Evolutionary conservation across 2,329 filamentous ascomycete genomes (phyloP), one percentile per base, ranked within the genome.

Genomic region (Pseudogymnoascus sp.): DNA sequence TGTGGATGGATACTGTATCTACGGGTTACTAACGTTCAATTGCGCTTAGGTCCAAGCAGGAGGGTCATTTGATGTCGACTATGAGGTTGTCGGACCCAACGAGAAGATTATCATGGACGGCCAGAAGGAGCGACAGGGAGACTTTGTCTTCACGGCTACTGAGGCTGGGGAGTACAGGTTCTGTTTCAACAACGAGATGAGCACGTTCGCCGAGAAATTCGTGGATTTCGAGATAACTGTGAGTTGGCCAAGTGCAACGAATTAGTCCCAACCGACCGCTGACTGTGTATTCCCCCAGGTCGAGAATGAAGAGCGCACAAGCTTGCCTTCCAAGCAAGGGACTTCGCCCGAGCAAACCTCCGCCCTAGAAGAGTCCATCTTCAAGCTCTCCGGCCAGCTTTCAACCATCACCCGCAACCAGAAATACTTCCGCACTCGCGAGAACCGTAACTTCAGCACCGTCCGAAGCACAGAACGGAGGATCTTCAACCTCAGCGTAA

Each of bases 101-200:
- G 86, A 89, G 72, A 93, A 89, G 76, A 77, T 91, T 66, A 88
- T 99, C 65, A 79, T 97, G 71, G 86, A 93, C 65, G 95, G 93
- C 66, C 82, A 87, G 70, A 97, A 96, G 79, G 95, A 91, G 79
- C 86, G 93, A 68, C 93, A 97, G 78, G 95, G 93, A 62, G 95
- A 99, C 77, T 97, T 96, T 73, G 95, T 99, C 67, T 99, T 99
- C 77, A 96, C 93, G 0, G 95, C 93, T 53, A 91, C 91, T 72
- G 86, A 91, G 61, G 73, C 83, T 6, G 95, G 95, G 68, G 93
- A 97, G 73, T 97, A 97, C 79, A 86, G 87, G 62, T 97, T 99
- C 80, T 99, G 95, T 83, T 99, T 99, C 81, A 90, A 93, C 78
- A 99, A 99, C 74, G 89, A 95, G 74, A 96, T 99, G 90, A 96